Percentiles rank a stretch among this genome's conserved stretches.
Conservation (phyloP, 1,284 basidiomycete genomes). For the Sanghuangporus sanghuang region DNA sequence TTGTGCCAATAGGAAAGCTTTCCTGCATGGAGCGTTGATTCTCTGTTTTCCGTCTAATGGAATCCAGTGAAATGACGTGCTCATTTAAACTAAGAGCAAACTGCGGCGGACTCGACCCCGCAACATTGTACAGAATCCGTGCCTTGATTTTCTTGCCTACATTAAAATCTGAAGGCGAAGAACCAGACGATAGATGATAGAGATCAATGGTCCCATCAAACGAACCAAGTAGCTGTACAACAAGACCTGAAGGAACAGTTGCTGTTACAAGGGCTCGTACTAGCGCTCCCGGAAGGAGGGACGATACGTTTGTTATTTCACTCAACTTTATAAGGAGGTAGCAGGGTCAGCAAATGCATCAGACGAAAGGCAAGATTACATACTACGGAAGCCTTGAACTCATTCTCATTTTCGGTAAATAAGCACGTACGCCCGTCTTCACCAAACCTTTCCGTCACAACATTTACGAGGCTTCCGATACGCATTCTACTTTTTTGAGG, state of each 20-base stretch:
- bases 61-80: conserved; percentile 61
- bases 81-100: conserved; percentile 78
- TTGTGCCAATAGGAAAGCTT: conserved; percentile 69
- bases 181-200: conserved; percentile 62
- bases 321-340: conserved; percentile 43
- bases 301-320: conserved; percentile 75
- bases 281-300: conserved; percentile 82
- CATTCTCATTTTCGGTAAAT: conserved; percentile 46
- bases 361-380: conserved; percentile 22
- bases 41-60: conserved; percentile 32
- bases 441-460: conserved; percentile 58
- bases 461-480: conserved; percentile 63
- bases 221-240: conserved; percentile 89
- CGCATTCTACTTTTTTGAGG: conserved; percentile 36
- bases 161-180: conserved; percentile 56
- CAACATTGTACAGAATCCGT: conserved; percentile 81
- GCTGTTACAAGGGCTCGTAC: conserved; percentile 86
- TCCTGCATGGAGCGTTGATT: conserved; percentile 39
- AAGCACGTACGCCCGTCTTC: conserved; percentile 69
- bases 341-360: conserved; percentile 10
- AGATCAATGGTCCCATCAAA: conserved; percentile 91
- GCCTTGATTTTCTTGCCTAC: conserved; percentile 87
- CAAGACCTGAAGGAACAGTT: conserved; percentile 75
- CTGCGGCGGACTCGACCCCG: conserved; percentile 62
- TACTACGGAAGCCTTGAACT: conserved; percentile 49